phyloP scores from a whole-genome alignment of 2,329 filamentous ascomycete species.

The Cladorrhinum sp. region DNA sequence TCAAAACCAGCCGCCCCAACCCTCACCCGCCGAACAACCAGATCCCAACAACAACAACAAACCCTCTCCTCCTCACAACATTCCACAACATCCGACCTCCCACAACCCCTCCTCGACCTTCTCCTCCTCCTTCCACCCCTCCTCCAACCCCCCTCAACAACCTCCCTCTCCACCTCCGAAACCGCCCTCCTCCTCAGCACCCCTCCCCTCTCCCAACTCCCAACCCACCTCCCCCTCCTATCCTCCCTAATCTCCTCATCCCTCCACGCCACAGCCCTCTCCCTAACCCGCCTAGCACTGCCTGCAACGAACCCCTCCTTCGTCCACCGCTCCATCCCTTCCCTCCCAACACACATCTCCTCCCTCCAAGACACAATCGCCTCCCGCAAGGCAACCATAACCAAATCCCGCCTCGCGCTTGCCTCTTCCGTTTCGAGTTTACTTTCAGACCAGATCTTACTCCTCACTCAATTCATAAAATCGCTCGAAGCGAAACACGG shows the following conservation, averaged over 20 bases:
- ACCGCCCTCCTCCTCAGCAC: constrained; percentile 46
- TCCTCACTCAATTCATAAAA: constrained; percentile 44
- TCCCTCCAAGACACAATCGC: constrained; percentile 36
- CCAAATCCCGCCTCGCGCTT: constrained; percentile 38
- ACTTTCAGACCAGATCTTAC: constrained; percentile 39
- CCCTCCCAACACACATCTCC: constrained; percentile 41
- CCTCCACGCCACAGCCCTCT: constrained; percentile 48
- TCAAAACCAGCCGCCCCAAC: constrained; percentile 15
- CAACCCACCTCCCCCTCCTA: constrained; percentile 47
- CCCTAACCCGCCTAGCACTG: constrained; percentile 47
- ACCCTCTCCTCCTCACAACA: constrained; percentile 16
- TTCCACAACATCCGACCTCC: constrained; percentile 19
- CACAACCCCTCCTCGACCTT: constrained; percentile 45
- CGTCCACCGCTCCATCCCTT: constrained; percentile 55
- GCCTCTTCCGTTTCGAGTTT: constrained; percentile 38
- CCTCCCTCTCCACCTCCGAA: constrained; percentile 31
- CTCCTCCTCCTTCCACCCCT: constrained; percentile 53
- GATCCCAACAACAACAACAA: constrained; percentile 27
- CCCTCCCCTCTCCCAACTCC: constrained; percentile 48
- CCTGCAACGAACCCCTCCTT: constrained; percentile 53
- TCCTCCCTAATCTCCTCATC: constrained; percentile 45
- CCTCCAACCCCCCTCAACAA: constrained; percentile 39
- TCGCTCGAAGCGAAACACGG: constrained; percentile 55
- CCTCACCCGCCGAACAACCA: constrained; percentile 18
- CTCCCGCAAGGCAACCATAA: constrained; percentile 34